These are phyloP conservation scores for Phaeodactylum tricornutum DNA, from an alignment of 108 stramenopile genomes.

Conservation along the genomic window DNA sequence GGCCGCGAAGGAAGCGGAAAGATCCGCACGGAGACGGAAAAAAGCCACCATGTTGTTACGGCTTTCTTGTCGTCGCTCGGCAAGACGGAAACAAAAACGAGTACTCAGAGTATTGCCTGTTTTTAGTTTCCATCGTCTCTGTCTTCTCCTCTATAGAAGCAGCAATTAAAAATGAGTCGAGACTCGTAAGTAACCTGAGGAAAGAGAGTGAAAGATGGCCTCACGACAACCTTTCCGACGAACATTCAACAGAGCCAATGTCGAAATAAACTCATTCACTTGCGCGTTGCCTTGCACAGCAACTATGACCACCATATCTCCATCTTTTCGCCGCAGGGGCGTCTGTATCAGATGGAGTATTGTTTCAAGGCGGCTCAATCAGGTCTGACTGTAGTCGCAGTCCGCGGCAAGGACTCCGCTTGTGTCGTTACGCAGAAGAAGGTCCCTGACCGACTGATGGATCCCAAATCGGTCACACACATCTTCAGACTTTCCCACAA, in stretches of 20 bases:
- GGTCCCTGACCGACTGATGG: conserved; percentile 92
- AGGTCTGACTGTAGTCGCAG: conserved; percentile 91
- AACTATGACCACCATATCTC: conserved; percentile 96
- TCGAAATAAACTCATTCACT: background rate
- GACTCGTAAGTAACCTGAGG: conserved; percentile 52
- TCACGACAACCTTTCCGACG: background rate
- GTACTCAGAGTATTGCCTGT: too few species aligned
- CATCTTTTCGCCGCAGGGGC: conserved; percentile 98
- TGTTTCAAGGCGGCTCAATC: conserved; percentile 95
- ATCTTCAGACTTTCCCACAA: conserved; percentile 81
- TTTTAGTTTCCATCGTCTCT: too few species aligned
- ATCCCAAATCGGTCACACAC: conserved; percentile 82
- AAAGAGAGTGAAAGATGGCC: background rate
- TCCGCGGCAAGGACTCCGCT: conserved; percentile 80
- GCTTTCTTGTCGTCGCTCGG: too few species aligned
- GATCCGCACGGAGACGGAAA: too few species aligned
- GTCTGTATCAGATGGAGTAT: conserved; percentile 99
- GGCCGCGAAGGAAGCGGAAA: too few species aligned
- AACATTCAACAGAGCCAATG: background rate
- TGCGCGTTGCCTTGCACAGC: conserved; percentile 18
- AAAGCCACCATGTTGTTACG: too few species aligned
- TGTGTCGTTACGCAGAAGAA: conserved; percentile 98
- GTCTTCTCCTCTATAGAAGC: too few species aligned
- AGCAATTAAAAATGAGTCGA: conserved; percentile 45
- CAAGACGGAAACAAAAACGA: too few species aligned